phyloP scores from a whole-genome alignment of 2,329 filamentous ascomycete genomes.

The Monosporascus sp. region DNA sequence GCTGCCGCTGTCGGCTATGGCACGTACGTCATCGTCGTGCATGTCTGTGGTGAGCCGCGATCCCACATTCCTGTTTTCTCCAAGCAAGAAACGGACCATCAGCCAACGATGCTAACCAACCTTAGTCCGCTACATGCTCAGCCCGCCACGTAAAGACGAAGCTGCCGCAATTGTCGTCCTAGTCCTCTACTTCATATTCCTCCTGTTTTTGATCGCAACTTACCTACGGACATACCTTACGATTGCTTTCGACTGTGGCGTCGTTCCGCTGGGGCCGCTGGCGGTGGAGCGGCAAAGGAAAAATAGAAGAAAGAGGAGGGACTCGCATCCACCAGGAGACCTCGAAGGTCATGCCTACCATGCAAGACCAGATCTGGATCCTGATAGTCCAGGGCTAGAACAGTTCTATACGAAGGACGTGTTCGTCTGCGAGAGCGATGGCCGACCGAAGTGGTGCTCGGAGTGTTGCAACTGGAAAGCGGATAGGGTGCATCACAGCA shows the following conservation, averaged over 20 bases:
- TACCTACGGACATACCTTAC: slow-evolving; percentile 68
- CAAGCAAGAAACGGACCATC: neutral
- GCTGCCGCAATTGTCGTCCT: slow-evolving; percentile 67
- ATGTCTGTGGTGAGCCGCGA: slow-evolving; percentile 56
- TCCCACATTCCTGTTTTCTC: neutral
- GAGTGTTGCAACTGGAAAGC: slow-evolving; percentile 83
- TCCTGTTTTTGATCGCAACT: slow-evolving; percentile 58
- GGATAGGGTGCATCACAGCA: slow-evolving; percentile 82
- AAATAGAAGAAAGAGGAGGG: slow-evolving; percentile 19
- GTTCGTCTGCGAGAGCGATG: slow-evolving; percentile 78
- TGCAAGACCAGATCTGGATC: slow-evolving; percentile 37
- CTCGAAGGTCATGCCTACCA: slow-evolving; percentile 29
- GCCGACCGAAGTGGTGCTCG: slow-evolving; percentile 81
- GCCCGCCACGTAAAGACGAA: slow-evolving; percentile 38
- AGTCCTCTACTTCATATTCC: slow-evolving; percentile 65
- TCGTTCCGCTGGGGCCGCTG: slow-evolving; percentile 58
- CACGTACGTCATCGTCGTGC: slow-evolving; percentile 64
- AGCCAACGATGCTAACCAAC: neutral
- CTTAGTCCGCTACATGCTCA: slow-evolving; percentile 66
- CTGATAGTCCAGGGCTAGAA: slow-evolving; percentile 65
- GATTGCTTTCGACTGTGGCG: slow-evolving; percentile 66
- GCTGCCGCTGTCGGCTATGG: slow-evolving; percentile 61
- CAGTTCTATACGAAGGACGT: slow-evolving; percentile 76
- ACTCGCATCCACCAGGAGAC: slow-evolving; percentile 17
- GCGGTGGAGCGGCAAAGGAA: slow-evolving; percentile 22